A percentile compares a stretch with the other conserved stretches of the same genome.
These are phyloP conservation scores for Lactifluus subvellereus DNA, from an alignment of 768 basidiomycete genomes.

Conservation along the genomic window DNA sequence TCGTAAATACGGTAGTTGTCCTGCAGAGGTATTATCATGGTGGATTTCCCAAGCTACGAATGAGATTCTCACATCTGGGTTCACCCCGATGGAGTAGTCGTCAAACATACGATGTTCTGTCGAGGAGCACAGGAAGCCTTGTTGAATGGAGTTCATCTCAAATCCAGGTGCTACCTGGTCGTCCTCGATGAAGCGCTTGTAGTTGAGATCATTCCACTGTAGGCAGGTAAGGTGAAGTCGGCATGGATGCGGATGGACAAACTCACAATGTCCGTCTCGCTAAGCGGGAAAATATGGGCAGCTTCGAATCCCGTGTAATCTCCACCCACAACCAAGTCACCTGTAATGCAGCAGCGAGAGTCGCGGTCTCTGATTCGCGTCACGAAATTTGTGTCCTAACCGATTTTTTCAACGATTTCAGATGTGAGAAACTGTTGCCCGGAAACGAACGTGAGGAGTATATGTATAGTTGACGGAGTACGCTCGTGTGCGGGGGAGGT, in stretches of 20 bases:
- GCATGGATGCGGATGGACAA: not conserved
- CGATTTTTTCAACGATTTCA: not conserved
- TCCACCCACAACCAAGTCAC: not conserved
- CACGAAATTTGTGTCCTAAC: not conserved
- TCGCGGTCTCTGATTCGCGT: not conserved
- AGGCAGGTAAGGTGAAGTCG: not conserved
- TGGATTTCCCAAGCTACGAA: no score
- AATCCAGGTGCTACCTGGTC: not conserved
- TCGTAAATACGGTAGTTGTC: conserved; percentile 1
- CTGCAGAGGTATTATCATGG: not conserved
- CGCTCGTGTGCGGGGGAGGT: not conserved
- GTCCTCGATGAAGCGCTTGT: not conserved
- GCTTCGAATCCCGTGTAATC: not conserved
- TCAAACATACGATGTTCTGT: conserved; percentile 1
- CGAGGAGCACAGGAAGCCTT: not conserved
- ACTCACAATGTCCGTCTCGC: not conserved
- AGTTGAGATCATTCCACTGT: not conserved
- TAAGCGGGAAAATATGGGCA: not conserved
- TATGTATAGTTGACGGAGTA: not conserved
- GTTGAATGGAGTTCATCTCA: not conserved
- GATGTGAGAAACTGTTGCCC: no score
- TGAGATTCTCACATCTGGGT: not conserved
- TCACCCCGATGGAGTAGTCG: not conserved
- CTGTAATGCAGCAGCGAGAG: not conserved
- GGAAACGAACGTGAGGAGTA: not conserved